Evolutionary conservation across 2,329 filamentous ascomycete species (phyloP).

Genomic region (Phoma sp.): DNA sequence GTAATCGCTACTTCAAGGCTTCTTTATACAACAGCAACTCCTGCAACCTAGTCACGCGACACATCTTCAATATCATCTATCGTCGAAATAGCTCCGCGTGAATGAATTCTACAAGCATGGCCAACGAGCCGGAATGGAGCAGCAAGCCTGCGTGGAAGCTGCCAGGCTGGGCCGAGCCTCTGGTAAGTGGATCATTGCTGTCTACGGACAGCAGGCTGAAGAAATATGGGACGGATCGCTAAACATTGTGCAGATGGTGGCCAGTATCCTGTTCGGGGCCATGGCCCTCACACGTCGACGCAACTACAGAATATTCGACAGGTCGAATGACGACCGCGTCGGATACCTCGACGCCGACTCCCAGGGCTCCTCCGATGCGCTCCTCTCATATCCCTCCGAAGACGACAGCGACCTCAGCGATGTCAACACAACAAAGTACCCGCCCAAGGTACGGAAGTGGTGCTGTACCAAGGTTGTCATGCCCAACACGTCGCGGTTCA

Average conservation of each 20-base stretch:
- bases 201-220: not conserved
- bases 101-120: conserved; percentile 18
- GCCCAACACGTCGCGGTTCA: conserved; percentile 67
- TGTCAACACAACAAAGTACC: conserved; percentile 47
- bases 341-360: conserved; percentile 46
- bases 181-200: conserved; percentile 35
- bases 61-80: not conserved
- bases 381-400: conserved; percentile 46
- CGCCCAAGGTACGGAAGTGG: conserved; percentile 58
- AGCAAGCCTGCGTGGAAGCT: conserved; percentile 51
- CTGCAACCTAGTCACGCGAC: conserved; percentile 5
- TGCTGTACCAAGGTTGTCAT: conserved; percentile 60
- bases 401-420: conserved; percentile 46
- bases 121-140: conserved; percentile 43
- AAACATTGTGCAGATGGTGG: conserved; percentile 51
- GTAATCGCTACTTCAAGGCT: not conserved
- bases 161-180: conserved; percentile 50
- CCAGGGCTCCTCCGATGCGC: conserved; percentile 48
- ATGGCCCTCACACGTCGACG: conserved; percentile 57
- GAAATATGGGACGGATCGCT: not conserved
- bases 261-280: conserved; percentile 57
- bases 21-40: not conserved
- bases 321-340: conserved; percentile 26
- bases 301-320: conserved; percentile 51
- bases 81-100: not conserved